Evolutionary conservation across 495 filamentous ascomycete genomes (phyloP).

Genomic region (Trichoderma asperelloides): DNA sequence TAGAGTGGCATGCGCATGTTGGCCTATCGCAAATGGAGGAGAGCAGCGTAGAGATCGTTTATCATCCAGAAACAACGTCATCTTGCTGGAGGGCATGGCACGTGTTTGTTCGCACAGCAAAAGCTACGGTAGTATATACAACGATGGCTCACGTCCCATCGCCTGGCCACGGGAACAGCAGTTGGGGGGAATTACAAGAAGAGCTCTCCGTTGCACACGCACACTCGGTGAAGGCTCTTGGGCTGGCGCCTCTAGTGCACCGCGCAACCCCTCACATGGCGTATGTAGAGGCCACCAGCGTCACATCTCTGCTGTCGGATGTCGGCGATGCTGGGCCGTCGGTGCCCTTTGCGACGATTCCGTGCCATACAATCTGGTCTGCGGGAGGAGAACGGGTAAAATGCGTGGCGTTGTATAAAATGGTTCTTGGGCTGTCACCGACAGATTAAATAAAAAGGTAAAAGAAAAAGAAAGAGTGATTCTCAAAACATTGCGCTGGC

Average conservation of each 20-base stretch:
- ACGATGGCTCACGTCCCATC: background rate
- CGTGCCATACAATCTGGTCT: conserved; percentile 24
- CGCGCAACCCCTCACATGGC: background rate
- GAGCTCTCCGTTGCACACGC: background rate
- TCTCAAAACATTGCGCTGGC: background rate
- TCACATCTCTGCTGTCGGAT: background rate
- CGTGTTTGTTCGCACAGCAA: background rate
- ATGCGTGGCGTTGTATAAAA: background rate
- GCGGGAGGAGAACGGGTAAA: conserved; percentile 15
- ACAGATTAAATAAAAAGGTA: background rate
- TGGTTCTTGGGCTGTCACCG: background rate
- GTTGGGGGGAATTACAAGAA: background rate
- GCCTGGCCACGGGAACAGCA: background rate
- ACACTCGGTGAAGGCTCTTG: background rate
- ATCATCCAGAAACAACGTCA: background rate
- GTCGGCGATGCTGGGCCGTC: conserved; percentile 2
- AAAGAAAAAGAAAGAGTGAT: background rate
- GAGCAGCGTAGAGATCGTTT: background rate
- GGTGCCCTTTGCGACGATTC: conserved; percentile 14
- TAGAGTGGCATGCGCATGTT: conserved; percentile 62
- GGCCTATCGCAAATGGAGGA: conserved; percentile 20
- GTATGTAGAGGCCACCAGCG: background rate
- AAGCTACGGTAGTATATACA: background rate
- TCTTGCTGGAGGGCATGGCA: conserved; percentile 5
- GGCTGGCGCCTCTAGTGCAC: background rate